Base-by-base conservation (phyloP, 495 filamentous ascomycete genomes). In the Rusavskia elegans region DNA sequence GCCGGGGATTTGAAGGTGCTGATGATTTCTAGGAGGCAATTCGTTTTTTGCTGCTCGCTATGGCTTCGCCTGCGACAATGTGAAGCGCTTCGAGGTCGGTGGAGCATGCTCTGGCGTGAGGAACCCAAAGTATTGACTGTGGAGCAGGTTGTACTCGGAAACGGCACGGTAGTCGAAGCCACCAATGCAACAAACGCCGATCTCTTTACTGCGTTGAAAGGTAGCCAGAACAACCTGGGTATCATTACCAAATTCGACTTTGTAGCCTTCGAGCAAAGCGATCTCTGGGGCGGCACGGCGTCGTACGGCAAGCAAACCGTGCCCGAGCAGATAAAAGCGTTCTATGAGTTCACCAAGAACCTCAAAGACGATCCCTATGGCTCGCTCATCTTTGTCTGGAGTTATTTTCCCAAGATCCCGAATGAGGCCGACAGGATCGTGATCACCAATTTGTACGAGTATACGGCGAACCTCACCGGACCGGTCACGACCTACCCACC, bases 171-270 rank as follows among this genome's bases (percentile, higher is more conserved):
- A 29, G 57, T 67, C 13, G 56, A 66, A 37, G 68, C 63, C 1
- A 69, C 63, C 46, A 19, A 29, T 16, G 40, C 58, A 9, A 55
- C 52, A 21, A 56, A 59, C 63, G 61, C 65, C 1, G 67, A 69
- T 44, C 61, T 74, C 14, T 73, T 61, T 55, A 57, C 56, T 32
- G 68, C 63, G 8, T 65, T 75, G 29, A 73, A 71, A 45, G 70
- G 72, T 10, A 70, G 71, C 25, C 25, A 37, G 16, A 60, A 54
- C 37, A 63, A 63, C 46, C 57, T 65, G 16, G 62, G 58, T n/a
- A 57, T 65, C 1, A 59, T 65, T 1, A 63, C 62, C 3, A 38
- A 49, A 38, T 53, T 65, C 36, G 58, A 55, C 35, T 49, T 61
- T 25, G 38, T 32, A 19, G 51, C 61, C 35, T 61, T 61, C 41